A percentile compares a stretch with the other conserved stretches of the same genome.
Evolutionary conservation across 2,329 filamentous ascomycete species (phyloP).

Genomic region (Sporothrix mexicana): DNA sequence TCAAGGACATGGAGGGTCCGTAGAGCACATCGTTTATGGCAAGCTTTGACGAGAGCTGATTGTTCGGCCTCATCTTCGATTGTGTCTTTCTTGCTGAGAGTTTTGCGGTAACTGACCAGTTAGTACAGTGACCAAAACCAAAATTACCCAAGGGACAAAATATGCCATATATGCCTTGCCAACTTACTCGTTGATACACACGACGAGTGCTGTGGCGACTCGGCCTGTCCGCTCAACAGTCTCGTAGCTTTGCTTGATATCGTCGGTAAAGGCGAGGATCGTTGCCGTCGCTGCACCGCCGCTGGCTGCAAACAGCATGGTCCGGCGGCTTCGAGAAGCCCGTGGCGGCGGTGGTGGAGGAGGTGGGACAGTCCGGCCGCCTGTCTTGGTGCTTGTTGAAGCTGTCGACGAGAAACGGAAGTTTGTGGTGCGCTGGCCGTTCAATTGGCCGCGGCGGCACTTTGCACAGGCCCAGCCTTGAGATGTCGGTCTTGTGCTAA

Average conservation of each 20-base stretch:
- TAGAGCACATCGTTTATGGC: slow-evolving; percentile 90
- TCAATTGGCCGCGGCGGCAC: slow-evolving; percentile 34
- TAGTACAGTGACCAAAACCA: not conserved
- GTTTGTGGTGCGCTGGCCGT: not conserved
- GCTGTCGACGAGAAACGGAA: slow-evolving; percentile 25
- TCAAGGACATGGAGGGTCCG: slow-evolving; percentile 86
- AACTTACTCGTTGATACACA: slow-evolving; percentile 86
- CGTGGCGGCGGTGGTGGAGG: slow-evolving; percentile 10
- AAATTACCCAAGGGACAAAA: not conserved
- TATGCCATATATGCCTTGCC: not conserved
- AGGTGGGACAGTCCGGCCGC: not conserved
- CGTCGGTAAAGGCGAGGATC: slow-evolving; percentile 63
- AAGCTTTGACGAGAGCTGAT: slow-evolving; percentile 73
- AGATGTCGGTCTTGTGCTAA: not conserved
- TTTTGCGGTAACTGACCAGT: slow-evolving; percentile 76
- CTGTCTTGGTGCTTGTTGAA: not conserved
- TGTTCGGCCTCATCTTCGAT: slow-evolving; percentile 67
- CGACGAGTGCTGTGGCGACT: slow-evolving; percentile 73
- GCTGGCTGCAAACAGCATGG: slow-evolving; percentile 56
- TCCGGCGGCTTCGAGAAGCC: slow-evolving; percentile 38
- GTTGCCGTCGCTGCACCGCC: slow-evolving; percentile 56
- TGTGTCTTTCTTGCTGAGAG: slow-evolving; percentile 72
- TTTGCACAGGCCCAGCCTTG: slow-evolving; percentile 35
- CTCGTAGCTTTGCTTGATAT: slow-evolving; percentile 77
- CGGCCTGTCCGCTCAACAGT: slow-evolving; percentile 78